Evolutionary conservation across 164 flowering plant genomes (phyloP), one percentile per base, ranked within the genome.

Genomic region (Aristolochia contorta): DNA sequence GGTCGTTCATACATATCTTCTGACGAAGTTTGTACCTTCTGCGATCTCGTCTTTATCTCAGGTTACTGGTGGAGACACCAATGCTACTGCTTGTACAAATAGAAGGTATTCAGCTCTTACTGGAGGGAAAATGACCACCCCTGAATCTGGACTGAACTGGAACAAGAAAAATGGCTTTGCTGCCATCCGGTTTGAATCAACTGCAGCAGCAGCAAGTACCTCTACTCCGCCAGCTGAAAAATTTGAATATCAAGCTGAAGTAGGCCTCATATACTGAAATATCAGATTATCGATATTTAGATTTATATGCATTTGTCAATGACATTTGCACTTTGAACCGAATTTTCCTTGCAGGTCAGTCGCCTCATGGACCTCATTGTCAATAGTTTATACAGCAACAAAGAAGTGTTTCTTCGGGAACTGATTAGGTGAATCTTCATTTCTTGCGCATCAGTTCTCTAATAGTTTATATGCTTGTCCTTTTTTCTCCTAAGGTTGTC

Each of bases 281-380:
- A 0, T 2, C 19, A 43, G 32, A 22, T 33, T 49, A 20, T 12
- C 19, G n/a, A n/a, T n/a, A 20, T 15, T 60, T 13, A 47, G 20
- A n/a, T 25, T 3, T 27, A 56, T 22, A 18, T 56, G 2, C 23
- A 6, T 61, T 4, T 22, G 10, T 47, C 30, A 27, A 37, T 30
- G 58, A 7, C 7, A 22, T 5, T 54, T 4, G 25, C 24, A 20
- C 20, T 20, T 21, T 24, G 18, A 15, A 54, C 1, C 30, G 13
- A 54, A 12, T 54, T 53, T 9, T 20, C 50, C 5, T 69, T 56
- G 56, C 84, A 92, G 98, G 97, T 93, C 65, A 88, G 97, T 65
- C 92, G 97, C 18, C 91, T 90, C 53, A 90, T 93, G 98, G 97
- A 93, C 72, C 96, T 93, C 46, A 90, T 93, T 67, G 98, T 93